Conservation (phyloP, 1,284 basidiomycete genomes). For the Cutaneotrichosporon sp. region DNA sequence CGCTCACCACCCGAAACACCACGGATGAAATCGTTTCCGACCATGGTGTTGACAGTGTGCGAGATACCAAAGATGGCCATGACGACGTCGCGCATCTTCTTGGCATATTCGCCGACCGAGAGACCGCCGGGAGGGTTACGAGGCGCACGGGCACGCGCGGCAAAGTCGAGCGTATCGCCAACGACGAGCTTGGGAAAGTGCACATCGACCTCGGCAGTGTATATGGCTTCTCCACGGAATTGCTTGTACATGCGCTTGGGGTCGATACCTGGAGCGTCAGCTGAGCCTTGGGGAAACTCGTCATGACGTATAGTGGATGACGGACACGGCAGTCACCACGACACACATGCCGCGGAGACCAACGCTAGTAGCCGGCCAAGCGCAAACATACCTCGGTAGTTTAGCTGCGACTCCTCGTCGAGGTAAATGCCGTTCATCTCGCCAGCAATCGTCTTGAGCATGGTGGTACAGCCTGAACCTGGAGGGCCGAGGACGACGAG, state of each 20-base stretch:
- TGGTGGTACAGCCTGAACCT: slow-evolving; percentile 62
- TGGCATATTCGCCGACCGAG: slow-evolving; percentile 49
- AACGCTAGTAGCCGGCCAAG: neutral
- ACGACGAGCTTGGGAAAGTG: slow-evolving; percentile 59
- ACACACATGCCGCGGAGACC: neutral
- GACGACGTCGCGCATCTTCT: slow-evolving; percentile 54
- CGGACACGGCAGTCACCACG: neutral
- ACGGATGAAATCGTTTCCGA: slow-evolving; percentile 55
- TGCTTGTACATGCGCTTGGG: slow-evolving; percentile 50
- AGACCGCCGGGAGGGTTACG: slow-evolving; percentile 53
- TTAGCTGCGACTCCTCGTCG: slow-evolving; percentile 49
- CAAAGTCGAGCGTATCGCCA: slow-evolving; percentile 53
- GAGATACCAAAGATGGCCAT: slow-evolving; percentile 59
- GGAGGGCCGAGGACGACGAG: slow-evolving; percentile 62
- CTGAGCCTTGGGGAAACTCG: neutral
- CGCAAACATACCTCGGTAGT: slow-evolving; percentile 47
- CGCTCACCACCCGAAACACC: slow-evolving; percentile 60
- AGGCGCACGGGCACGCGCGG: slow-evolving; percentile 46
- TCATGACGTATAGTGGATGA: neutral
- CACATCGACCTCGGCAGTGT: slow-evolving; percentile 56
- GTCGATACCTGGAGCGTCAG: slow-evolving; percentile 39
- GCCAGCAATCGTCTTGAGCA: slow-evolving; percentile 59
- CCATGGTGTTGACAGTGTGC: slow-evolving; percentile 56
- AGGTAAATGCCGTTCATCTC: slow-evolving; percentile 58
- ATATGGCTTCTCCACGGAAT: slow-evolving; percentile 55